Evolutionary conservation across 495 filamentous ascomycete genomes (phyloP), one percentile per base, ranked within the genome.

Genomic region (Talaromyces stipitatus): DNA sequence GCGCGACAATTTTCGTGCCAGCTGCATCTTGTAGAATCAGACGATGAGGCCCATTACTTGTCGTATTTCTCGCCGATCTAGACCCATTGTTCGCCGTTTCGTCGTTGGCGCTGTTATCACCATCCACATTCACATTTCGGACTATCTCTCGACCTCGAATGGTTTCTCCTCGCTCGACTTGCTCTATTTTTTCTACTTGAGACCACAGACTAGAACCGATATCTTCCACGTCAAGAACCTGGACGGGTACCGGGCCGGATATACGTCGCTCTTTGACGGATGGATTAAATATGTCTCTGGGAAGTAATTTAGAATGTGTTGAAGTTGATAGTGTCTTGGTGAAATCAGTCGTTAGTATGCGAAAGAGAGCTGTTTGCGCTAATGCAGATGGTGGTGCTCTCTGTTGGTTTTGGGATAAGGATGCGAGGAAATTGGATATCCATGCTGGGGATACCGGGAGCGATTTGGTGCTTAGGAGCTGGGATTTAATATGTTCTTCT

Each of bases 161-260:
- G 32, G 80, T 82, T 69, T 97, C 94, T 2, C 92, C 92, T 7
- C 91, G 78, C 66, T 91, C 88, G 8, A 83, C 73, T 45, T 87
- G 84, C 68, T 98, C 94, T 23, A 97, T 77, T 20, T 83, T 83
- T 62, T 97, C 92, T 36, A 96, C 81, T 63, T 95, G 89, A 62
- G 87, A 85, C 87, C 91, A 92, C 20, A 85, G 77, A 62, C 85
- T 88, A 12, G 78, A 79, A 12, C 84, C 79, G 38, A 97, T 76
- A 63, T 96, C 91, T 63, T 92, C 88, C 16, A 97, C 79, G 47
- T 90, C 90, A 0, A 95, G 69, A 0, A 97, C 82, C 66, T 98
- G 94, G 5, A 94, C 85, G 0, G 84, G 77, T 6, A 92, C 76
- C 18, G 89, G 77, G 0, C 76, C 77, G 0, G 69, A 33, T 0